Evolutionary conservation across 306 rosid species (phyloP), one percentile per base, ranked within the genome.

Genomic region (Begonia peltatifolia): DNA sequence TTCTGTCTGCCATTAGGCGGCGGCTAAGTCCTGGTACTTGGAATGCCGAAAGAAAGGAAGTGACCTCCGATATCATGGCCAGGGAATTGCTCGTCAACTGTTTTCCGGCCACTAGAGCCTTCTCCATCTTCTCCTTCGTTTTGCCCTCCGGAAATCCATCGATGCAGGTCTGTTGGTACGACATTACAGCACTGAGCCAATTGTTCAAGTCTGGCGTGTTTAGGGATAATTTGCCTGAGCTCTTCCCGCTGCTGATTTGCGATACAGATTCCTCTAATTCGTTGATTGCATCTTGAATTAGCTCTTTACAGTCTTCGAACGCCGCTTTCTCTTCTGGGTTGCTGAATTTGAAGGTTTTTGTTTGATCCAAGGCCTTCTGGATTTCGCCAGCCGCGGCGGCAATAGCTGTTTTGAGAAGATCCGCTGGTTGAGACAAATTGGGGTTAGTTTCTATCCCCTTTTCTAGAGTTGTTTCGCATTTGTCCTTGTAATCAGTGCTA

Each of bases 121-220:
- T 64, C 50, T 64, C 17, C 55, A 83, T 65, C 2, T 75, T 74
- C 0, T 9, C 46, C 79, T 79, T 86, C 55, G 43, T 3, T 17
- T 90, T 70, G 2, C 81, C 93, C 4, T 73, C 78, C 0, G 84
- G 77, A 36, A 86, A 83, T 14, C 95, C 99, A 47, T 90, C 99
- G 0, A 83, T 16, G 51, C 99, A 90, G 0, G 84, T 71, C 10
- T 81, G 78, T 17, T 71, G 86, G 67, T 81, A 90, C 13, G 94
- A 67, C 48, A 83, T 86, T 11, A 83, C 93, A 2, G 94, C 96
- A 58, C 99, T 90, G 0, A 90, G 57, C 94, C 95, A 90, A 48
- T 74, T 80, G 69, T 81, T 79, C 10, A 90, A 47, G 35, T 76
- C 79, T n/a, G 82, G 75, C 0, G 74, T 25, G 20, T 18, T 66